A percentile compares a stretch with the other conserved stretches of the same genome.
Evolutionary conservation across 1,284 basidiomycete species (phyloP).

Genomic region (Trametes sp.): DNA sequence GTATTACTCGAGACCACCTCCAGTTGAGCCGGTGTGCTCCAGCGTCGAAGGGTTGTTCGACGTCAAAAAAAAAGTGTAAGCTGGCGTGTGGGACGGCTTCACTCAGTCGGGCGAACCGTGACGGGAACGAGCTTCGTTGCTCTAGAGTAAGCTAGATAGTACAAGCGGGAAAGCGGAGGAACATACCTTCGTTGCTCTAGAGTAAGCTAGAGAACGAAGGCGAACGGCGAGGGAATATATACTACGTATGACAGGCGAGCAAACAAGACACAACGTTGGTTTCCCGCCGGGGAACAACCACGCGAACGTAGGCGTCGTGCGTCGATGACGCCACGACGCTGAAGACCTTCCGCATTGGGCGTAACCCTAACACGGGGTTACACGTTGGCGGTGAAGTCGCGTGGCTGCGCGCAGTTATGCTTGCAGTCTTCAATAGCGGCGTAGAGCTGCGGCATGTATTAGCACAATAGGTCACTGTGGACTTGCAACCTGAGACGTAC

Average conservation of each 20-base stretch:
- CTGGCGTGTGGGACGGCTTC: not conserved
- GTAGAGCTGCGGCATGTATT: too few species aligned
- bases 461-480: too few species aligned
- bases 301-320: not conserved
- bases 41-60: too few species aligned
- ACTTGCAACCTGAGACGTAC: conserved; percentile 1
- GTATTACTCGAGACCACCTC: too few species aligned
- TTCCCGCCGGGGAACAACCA: not conserved
- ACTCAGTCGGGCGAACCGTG: not conserved
- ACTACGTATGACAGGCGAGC: not conserved
- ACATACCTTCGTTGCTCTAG: not conserved
- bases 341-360: too few species aligned
- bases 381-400: conserved; percentile 3
- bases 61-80: too few species aligned
- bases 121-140: not conserved
- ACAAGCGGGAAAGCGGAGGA: not conserved
- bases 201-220: not conserved
- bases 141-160: not conserved
- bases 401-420: too few species aligned
- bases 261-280: not conserved
- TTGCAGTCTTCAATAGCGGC: too few species aligned
- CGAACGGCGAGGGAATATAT: not conserved
- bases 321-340: too few species aligned
- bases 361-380: not conserved
- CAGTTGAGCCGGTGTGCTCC: too few species aligned